These are phyloP conservation scores for Coccomyxa sp. DNA, from an alignment of 139 green algal species.

Conservation along the genomic window DNA sequence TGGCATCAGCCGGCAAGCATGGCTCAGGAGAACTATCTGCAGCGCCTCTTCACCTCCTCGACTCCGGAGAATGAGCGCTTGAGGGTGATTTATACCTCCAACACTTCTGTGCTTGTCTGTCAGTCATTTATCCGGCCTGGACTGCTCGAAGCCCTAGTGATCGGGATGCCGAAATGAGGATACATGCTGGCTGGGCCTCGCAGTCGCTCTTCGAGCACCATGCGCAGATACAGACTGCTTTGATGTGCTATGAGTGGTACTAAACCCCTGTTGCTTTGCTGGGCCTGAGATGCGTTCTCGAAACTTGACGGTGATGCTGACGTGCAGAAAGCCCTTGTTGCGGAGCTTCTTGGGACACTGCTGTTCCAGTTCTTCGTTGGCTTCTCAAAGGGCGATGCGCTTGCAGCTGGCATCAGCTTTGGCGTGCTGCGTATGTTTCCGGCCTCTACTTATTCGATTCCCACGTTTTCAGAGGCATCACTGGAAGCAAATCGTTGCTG, in stretches of 20 bases:
- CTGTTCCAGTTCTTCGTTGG: neutral
- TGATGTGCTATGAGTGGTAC: neutral
- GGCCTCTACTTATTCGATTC: neutral
- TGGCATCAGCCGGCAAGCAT: too few species aligned
- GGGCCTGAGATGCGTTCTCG: neutral
- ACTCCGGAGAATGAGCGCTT: too few species aligned
- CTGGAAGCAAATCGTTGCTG: neutral
- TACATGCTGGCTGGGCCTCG: neutral
- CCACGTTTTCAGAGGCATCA: neutral
- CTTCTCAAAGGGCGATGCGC: neutral
- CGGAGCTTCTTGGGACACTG: neutral
- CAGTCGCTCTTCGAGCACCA: neutral
- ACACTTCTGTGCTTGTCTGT: too few species aligned
- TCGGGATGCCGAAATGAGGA: neutral
- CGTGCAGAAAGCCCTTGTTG: too few species aligned
- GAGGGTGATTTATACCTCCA: too few species aligned
- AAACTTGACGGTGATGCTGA: too few species aligned
- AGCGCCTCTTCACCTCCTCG: too few species aligned
- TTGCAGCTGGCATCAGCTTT: neutral
- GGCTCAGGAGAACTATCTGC: too few species aligned
- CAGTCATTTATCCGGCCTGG: too few species aligned
- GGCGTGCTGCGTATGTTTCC: neutral
- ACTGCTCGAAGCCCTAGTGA: too few species aligned
- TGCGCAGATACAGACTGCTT: neutral
- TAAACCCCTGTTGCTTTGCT: neutral